These are phyloP conservation scores for Heterobasidion occidentale DNA, from an alignment of 1,284 basidiomycete species.

Conservation along the genomic window DNA sequence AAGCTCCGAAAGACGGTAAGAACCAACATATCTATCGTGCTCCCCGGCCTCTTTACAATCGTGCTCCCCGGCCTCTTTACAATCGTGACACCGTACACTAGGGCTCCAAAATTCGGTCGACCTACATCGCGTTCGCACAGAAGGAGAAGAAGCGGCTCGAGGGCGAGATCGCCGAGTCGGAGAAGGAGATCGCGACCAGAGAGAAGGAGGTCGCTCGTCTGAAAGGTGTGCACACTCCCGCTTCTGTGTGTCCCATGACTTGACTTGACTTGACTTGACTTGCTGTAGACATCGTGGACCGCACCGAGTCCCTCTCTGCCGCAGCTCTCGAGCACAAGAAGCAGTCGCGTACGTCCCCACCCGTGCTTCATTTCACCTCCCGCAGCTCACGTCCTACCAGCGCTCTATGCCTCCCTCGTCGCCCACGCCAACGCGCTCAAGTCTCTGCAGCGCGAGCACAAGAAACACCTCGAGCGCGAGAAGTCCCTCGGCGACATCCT, in stretches of 20 bases:
- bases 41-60: not conserved
- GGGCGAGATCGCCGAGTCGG: conserved; percentile 42
- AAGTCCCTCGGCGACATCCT: conserved; percentile 81
- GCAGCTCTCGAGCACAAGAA: conserved; percentile 76
- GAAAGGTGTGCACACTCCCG: conserved; percentile 36
- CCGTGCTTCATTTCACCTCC: conserved; percentile 11
- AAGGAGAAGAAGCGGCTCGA: conserved; percentile 84
- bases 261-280: not conserved
- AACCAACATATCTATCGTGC: conserved; percentile 5
- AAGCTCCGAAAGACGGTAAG: conserved; percentile 78
- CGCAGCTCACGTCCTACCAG: conserved; percentile 29
- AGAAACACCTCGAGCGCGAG: conserved; percentile 69
- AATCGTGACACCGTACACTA: conserved; percentile 18
- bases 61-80: not conserved
- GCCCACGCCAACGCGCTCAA: conserved; percentile 71
- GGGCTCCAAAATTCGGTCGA: conserved; percentile 88
- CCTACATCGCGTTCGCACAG: conserved; percentile 81
- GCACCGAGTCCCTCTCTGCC: conserved; percentile 66
- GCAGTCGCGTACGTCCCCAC: conserved; percentile 61
- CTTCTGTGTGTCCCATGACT: not conserved
- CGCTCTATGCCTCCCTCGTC: conserved; percentile 73
- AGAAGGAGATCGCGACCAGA: conserved; percentile 49
- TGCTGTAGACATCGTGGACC: conserved; percentile 53
- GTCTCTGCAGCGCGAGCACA: conserved; percentile 66
- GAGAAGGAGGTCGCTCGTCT: conserved; percentile 66